Evolutionary conservation across 495 filamentous ascomycete genomes (phyloP).

Genomic region (Daldinia decipiens): DNA sequence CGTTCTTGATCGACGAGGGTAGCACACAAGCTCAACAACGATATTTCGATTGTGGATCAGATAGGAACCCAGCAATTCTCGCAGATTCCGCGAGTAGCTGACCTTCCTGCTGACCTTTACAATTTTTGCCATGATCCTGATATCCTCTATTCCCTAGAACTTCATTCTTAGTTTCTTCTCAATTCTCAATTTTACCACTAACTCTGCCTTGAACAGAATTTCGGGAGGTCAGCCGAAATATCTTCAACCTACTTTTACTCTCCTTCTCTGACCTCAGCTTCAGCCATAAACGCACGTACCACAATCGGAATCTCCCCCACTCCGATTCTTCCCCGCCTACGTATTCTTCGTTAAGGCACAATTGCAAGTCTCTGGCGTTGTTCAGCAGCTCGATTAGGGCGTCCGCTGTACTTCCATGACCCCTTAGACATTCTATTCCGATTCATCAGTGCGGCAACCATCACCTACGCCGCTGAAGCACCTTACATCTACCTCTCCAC

Average conservation of each 20-base stretch:
- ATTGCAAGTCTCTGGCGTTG: conserved; percentile 42
- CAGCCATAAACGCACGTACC: conserved; percentile 14
- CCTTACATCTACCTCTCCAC: conserved; percentile 37
- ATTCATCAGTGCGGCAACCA: conserved; percentile 26
- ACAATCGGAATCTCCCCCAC: conserved; percentile 28
- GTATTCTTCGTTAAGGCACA: conserved; percentile 19
- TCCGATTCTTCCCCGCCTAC: conserved; percentile 18
- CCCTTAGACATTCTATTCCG: conserved; percentile 43
- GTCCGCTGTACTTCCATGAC: conserved; percentile 44
- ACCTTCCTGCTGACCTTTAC: conserved; percentile 19
- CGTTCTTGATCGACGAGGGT: conserved; percentile 25
- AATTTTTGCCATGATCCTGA: conserved; percentile 26
- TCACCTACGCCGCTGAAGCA: conserved; percentile 25
- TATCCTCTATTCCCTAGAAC: conserved; percentile 11
- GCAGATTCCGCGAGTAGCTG: conserved; percentile 11
- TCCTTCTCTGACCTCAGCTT: not conserved
- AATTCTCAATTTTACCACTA: conserved; percentile 1
- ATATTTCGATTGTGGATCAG: conserved; percentile 29
- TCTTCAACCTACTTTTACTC: conserved; percentile 16
- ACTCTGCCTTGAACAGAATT: conserved; percentile 19
- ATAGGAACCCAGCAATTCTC: conserved; percentile 27
- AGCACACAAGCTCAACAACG: conserved; percentile 37
- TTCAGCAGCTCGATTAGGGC: conserved; percentile 45
- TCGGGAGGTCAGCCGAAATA: conserved; percentile 25
- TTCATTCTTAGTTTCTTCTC: not conserved